A percentile compares a stretch with the other conserved stretches of the same genome.
phyloP scores from a whole-genome alignment of 495 filamentous ascomycete genomes.

The Hypomontagnella monticulosa region DNA sequence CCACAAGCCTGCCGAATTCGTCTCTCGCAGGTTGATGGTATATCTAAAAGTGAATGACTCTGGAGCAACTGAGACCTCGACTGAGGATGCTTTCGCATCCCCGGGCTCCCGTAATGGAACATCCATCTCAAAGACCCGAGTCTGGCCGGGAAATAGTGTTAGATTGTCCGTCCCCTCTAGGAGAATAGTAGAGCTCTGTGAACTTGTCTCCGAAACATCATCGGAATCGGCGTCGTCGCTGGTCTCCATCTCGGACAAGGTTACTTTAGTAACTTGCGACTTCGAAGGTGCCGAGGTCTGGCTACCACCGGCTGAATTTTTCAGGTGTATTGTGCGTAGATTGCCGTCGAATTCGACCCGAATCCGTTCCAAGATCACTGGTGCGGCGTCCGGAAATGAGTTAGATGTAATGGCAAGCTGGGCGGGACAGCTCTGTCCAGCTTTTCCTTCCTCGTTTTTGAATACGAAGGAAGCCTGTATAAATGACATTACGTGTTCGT shows the following conservation, averaged over 20 bases:
- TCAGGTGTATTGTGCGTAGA: conserved; percentile 65
- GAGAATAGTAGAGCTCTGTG: conserved; percentile 16
- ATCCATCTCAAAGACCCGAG: conserved; percentile 74
- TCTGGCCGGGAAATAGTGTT: conserved; percentile 72
- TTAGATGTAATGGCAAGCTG: conserved; percentile 79
- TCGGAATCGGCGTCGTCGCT: conserved; percentile 25
- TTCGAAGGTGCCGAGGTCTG: conserved; percentile 15
- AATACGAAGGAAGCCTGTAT: conserved; percentile 80
- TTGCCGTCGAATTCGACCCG: conserved; percentile 75
- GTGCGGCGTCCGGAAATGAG: conserved; percentile 68
- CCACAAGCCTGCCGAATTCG: conserved; percentile 59
- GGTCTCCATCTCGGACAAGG: conserved; percentile 38
- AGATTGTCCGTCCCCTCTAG: conserved; percentile 63
- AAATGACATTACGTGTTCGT: conserved; percentile 75
- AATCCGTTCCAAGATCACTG: conserved; percentile 71
- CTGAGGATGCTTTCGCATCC: conserved; percentile 70
- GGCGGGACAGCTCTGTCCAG: conserved; percentile 77
- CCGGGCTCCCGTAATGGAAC: conserved; percentile 83
- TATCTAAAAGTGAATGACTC: conserved; percentile 75
- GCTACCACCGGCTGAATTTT: conserved; percentile 45
- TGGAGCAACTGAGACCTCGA: conserved; percentile 69
- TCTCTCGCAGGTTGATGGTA: conserved; percentile 62
- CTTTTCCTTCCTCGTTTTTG: conserved; percentile 76
- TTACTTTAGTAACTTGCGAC: conserved; percentile 40
- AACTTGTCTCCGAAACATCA: conserved; percentile 32